Evolutionary conservation across 2,329 filamentous ascomycete species (phyloP), one percentile per base, ranked within the genome.

Genomic region (Sporothrix brunneoviolacea): DNA sequence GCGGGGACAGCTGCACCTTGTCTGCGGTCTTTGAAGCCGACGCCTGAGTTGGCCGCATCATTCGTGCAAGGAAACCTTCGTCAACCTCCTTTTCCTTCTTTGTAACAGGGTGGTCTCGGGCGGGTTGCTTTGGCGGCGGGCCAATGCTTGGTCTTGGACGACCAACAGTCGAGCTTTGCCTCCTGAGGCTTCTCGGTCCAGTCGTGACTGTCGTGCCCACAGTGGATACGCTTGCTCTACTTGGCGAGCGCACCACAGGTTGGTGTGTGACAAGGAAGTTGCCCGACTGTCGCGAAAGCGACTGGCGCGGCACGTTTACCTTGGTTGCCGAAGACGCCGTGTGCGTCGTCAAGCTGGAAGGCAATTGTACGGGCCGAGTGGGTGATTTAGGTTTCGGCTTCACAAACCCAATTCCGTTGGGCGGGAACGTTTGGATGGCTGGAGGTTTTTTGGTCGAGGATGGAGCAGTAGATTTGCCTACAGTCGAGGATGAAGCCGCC

Each of bases 1-100:
- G 76, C 0, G 76, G 77, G 0, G 67, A 56, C 2, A 39, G 19
- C 16, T 72, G 67, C 1, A 63, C 64, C 67, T 86, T 88, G 5
- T 87, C 84, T 3, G 78, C 70, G 0, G 77, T 76, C 68, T 88
- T 89, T 55, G 74, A 82, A 8, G 83, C 76, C 5, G 83, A 88
- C 0, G 79, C 73, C 39, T 84, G 78, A 0, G 86, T 91, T 2
- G 86, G 86, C 36, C 86, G 74, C 80, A 84, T 90, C 86, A 91
- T 89, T 47, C 86, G 79, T n/a, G 84, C 85, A 22, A 91, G 69
- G 66, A 91, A 91, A 13, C 80, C 68, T 57, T 87, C 83, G 56
- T 88, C 83, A 1, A 85, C 72, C 16, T 77, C 76, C 41, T 71
- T 73, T 22, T 76, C 70, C 54, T 73, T 71, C 58, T 75, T 76